Percentiles rank a stretch among this genome's conserved stretches.
Evolutionary conservation across 192 early-diverging fungal species (phyloP).

Genomic region (Coemansia sp.): DNA sequence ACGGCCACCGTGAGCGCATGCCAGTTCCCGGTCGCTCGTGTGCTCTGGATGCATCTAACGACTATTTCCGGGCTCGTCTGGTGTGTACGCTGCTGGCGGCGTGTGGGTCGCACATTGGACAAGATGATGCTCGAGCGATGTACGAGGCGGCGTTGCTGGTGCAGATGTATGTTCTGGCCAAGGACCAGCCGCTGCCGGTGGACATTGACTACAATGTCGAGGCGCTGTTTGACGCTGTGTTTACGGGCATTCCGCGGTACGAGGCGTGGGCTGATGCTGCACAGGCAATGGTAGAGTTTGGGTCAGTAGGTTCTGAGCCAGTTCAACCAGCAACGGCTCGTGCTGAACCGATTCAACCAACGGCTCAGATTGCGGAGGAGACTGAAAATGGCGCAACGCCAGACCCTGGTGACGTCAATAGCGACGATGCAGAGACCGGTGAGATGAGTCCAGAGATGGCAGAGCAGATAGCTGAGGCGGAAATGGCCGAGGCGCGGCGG

Average conservation of each 20-base stretch:
- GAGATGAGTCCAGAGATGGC: slow-evolving; percentile 9
- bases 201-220: slow-evolving; percentile 87
- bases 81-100: slow-evolving; percentile 83
- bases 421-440: slow-evolving; percentile 37
- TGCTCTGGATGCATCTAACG: slow-evolving; percentile 73
- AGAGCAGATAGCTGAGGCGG: slow-evolving; percentile 34
- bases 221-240: slow-evolving; percentile 67
- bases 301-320: slow-evolving; percentile 13
- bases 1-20: slow-evolving; percentile 71
- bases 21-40: slow-evolving; percentile 55
- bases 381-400: neutral
- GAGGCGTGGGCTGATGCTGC: slow-evolving; percentile 79
- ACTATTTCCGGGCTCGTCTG: slow-evolving; percentile 92
- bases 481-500: slow-evolving; percentile 53
- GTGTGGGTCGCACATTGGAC: slow-evolving; percentile 74
- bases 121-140: slow-evolving; percentile 31
- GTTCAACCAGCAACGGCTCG: neutral
- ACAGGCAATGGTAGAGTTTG: slow-evolving; percentile 35
- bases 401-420: neutral
- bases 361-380: neutral
- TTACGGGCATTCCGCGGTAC: slow-evolving; percentile 61
- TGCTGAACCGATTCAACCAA: no score
- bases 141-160: slow-evolving; percentile 71
- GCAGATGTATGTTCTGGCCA: slow-evolving; percentile 87
- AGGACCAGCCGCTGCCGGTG: slow-evolving; percentile 70